These are phyloP conservation scores for Daphne laureola DNA, from an alignment of 441 rosid species.

Conservation along the genomic window DNA sequence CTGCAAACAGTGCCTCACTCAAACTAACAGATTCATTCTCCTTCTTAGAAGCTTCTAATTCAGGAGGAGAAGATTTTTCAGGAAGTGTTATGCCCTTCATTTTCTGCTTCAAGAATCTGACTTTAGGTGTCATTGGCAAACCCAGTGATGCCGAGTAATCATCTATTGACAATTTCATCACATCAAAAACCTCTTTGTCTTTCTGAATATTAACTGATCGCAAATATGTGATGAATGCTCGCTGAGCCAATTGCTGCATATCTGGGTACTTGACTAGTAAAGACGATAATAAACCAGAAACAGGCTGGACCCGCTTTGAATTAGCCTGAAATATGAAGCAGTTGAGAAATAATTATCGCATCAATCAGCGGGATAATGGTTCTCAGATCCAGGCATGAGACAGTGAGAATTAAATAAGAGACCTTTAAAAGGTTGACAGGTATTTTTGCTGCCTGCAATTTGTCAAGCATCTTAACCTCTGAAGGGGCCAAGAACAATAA, in stretches of 20 bases:
- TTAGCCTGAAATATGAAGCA: conserved; percentile 49
- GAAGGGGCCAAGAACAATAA: conserved; percentile 81
- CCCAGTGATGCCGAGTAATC: conserved; percentile 88
- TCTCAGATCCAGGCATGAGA: background rate
- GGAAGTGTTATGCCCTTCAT: conserved; percentile 27
- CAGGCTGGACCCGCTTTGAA: conserved; percentile 51
- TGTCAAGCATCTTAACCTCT: conserved; percentile 88
- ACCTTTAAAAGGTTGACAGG: conserved; percentile 74
- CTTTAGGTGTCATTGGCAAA: conserved; percentile 75
- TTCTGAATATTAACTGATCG: conserved; percentile 75
- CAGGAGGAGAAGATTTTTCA: conserved; percentile 26
- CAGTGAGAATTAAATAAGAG: conserved; percentile 6
- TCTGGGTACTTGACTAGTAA: conserved; percentile 65
- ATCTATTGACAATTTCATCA: conserved; percentile 54
- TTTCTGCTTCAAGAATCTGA: conserved; percentile 57
- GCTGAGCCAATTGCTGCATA: conserved; percentile 66
- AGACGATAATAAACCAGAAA: conserved; percentile 56
- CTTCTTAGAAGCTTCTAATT: conserved; percentile 25
- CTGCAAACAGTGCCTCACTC: conserved; percentile 25
- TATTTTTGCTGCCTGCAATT: conserved; percentile 62
- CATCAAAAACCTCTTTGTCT: conserved; percentile 87
- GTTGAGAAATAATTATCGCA: conserved; percentile 13
- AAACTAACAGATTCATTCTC: conserved; percentile 21
- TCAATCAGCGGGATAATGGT: conserved; percentile 1
- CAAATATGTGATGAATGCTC: conserved; percentile 74